Base-by-base conservation (phyloP, 1,284 basidiomycete genomes). In the Serendipita sp. region DNA sequence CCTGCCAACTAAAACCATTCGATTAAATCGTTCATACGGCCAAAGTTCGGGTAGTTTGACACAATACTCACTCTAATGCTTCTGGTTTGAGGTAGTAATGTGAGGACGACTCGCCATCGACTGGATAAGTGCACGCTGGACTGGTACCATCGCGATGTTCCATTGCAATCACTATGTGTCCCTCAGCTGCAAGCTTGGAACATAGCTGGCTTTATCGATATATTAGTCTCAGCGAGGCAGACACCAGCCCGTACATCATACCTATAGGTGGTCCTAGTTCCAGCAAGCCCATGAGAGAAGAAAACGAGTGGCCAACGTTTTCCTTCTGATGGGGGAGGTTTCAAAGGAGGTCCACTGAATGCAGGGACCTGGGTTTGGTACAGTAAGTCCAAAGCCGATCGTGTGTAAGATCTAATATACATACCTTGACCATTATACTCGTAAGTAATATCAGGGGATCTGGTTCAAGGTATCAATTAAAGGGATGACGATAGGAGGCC, bases 231-330 rank as follows among this genome's bases (percentile, higher is more conserved):
- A 30, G 22, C 22, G 22, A 22, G 44, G 17, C 13, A n/a, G 2
- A 17, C 10, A 26, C 22, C 22, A 22, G 43, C 65, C 69, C 43
- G 5, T 38, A 12, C 12, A 12, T 38, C 38, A 6, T 64, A 82
- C 83, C 82, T 86, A 70, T 91, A 91, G 0, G 82, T 80, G 0
- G 82, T 87, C 26, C 82, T 75, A 45, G 80, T 82, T 0, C 88
- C 89, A n/a, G 82, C 84, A 10, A 92, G 77, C 17, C 90, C 89
- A 74, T 91, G 89, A 15, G 85, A 88, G 72, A 91, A 91, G 53
- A 91, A 79, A 34, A 89, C 79, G 13, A 91, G 76, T 0, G 87
- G 86, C 82, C 85, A 88, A 47, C 77, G 34, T 38, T 71, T 70
- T 30, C 64, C 53, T 61, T 65, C 65, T 60, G 50, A 12, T 4